phyloP scores from a whole-genome alignment of 1,284 basidiomycete species.

The Heterobasidion occidentale region DNA sequence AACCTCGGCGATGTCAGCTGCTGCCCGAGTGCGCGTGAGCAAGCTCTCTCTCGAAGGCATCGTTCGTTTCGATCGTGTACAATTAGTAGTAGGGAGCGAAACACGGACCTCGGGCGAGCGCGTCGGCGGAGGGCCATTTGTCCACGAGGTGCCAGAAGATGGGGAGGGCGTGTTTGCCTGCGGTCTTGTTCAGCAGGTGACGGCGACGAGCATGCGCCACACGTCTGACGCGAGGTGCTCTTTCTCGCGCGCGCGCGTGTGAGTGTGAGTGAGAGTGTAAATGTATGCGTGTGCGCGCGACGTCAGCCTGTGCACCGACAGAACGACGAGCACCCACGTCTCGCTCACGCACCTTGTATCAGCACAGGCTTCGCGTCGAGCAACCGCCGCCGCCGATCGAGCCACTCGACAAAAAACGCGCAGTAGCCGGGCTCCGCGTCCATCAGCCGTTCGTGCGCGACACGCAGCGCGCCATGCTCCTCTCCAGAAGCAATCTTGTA shows the following conservation, averaged over 20 bases:
- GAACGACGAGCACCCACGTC: no score
- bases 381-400: slow-evolving; percentile 5
- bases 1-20: slow-evolving; percentile 29
- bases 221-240: slow-evolving; percentile 26
- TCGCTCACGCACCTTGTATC: slow-evolving; percentile 30
- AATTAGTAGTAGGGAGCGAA: background rate
- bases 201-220: slow-evolving; percentile 47
- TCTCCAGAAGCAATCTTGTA: background rate
- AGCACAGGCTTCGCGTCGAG: slow-evolving; percentile 27
- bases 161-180: slow-evolving; percentile 42
- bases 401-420: slow-evolving; percentile 5
- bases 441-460: background rate
- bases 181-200: slow-evolving; percentile 51
- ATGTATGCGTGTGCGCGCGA: background rate
- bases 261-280: background rate
- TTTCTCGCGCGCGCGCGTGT: background rate
- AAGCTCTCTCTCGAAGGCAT: no score
- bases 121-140: slow-evolving; percentile 44
- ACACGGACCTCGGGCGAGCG: slow-evolving; percentile 38
- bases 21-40: background rate
- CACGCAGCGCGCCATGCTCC: background rate
- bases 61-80: background rate
- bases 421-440: slow-evolving; percentile 1
- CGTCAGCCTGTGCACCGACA: background rate
- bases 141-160: slow-evolving; percentile 44